Base-by-base conservation (phyloP, 306 rosid species). In the Benincasa hispida region DNA sequence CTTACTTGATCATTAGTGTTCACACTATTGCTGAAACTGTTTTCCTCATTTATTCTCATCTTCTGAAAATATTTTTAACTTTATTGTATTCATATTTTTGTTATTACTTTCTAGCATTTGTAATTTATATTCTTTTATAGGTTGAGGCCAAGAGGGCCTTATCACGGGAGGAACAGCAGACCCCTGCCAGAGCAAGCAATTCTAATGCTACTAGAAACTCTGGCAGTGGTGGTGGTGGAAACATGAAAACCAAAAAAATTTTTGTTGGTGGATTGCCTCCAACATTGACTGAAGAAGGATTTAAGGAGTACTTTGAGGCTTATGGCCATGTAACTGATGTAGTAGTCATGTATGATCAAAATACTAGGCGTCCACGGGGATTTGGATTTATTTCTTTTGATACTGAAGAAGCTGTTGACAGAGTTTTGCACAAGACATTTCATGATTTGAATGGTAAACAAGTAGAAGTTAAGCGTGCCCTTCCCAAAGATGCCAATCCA, bases 381-480 rank as follows among this genome's bases (percentile, higher is more conserved):
- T 95, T 95, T 84, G 99, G 99, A 27, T 95, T 95, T 82, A 92
- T 95, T 79, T 90, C 98, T 28, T 95, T 95, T 83, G 99, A 95
- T 72, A 19, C 80, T 37, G 99, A 95, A 81, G 99, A 95, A 21
- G 92, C 99, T 12, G 99, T 95, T 81, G 99, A 95, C 80, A 90
- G 93, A 85, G 99, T 95, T 78, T 86, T 95, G 85, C 93, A 92
- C 83, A 95, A 95, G 84, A 84, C 96, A 67, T 95, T 90, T 82
- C 99, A 95, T 83, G 99, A 95, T 82, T 85, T 95, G 82, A 86
- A 84, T 84, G 99, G 99, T 78, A 95, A 95, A 85, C 99, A 95
- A 74, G 99, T 95, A 69, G 99, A 95, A 81, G 99, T 95, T 70
- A 95, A 95, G 89, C 93, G 98, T 66, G 99, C 99, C 37, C 99